These are phyloP conservation scores for Chlamydomonas sphaeroides DNA, from an alignment of 139 green algal species.

Conservation along the genomic window DNA sequence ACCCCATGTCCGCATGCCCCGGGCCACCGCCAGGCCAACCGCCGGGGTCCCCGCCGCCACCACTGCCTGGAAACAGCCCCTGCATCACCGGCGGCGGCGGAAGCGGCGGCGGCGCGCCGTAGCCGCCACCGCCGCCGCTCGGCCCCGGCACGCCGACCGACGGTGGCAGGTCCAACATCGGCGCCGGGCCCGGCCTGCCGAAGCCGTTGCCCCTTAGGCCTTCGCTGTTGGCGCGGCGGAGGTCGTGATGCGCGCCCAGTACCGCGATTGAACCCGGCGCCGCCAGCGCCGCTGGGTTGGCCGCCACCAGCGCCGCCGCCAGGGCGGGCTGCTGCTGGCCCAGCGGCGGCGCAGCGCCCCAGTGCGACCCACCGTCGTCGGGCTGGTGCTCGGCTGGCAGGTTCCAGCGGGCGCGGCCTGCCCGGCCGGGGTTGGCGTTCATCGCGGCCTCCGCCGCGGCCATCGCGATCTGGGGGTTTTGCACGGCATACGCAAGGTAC, in stretches of 20 bases:
- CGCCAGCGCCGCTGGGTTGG: neutral
- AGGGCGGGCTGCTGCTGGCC: neutral
- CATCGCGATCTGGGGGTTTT: conserved; percentile 34
- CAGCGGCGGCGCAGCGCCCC: too few species aligned
- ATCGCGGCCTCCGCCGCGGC: conserved; percentile 13
- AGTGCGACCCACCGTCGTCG: neutral
- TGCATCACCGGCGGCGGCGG: conserved; percentile 1
- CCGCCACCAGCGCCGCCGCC: conserved; percentile 23
- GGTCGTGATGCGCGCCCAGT: too few species aligned
- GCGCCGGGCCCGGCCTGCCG: too few species aligned
- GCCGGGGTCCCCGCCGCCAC: neutral
- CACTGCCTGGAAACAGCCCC: neutral
- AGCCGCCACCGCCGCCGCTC: too few species aligned
- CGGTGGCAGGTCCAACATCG: too few species aligned
- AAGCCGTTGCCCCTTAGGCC: neutral
- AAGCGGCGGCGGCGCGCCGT: neutral
- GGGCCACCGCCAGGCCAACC: neutral
- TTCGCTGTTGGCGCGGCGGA: conserved; percentile 28
- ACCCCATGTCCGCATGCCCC: too few species aligned
- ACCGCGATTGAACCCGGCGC: neutral
- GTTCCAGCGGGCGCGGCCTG: conserved; percentile 23
- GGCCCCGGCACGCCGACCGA: too few species aligned
- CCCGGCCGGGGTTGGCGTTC: neutral
- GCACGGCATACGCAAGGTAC: conserved; percentile 27
- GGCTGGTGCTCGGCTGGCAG: neutral